phyloP scores from a whole-genome alignment of 2,329 filamentous ascomycete genomes.

The Ceratocystis papillata region DNA sequence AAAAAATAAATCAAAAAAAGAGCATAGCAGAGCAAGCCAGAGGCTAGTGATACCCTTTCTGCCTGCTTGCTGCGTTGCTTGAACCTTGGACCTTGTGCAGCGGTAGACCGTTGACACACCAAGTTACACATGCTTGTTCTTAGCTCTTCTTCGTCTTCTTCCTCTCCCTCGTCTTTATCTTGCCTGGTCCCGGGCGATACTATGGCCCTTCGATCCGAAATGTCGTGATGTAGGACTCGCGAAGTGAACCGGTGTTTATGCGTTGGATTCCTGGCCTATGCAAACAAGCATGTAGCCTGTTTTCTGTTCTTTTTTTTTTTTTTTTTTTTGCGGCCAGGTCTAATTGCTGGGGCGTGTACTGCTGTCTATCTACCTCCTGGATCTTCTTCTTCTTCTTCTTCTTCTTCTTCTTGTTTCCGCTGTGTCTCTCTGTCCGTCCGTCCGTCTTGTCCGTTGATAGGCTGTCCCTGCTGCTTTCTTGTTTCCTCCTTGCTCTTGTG shows the following conservation, averaged over 20 bases:
- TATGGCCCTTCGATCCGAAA: background rate
- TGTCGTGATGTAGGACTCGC: background rate
- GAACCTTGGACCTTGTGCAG: background rate
- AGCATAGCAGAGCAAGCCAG: too few relatives aligned
- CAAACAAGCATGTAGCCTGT: slow-evolving; percentile 13
- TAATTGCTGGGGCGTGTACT: background rate
- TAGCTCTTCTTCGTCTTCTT: background rate
- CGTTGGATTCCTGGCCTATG: background rate
- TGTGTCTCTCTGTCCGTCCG: background rate
- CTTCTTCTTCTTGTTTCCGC: background rate
- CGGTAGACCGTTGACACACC: background rate
- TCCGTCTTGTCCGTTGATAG: background rate
- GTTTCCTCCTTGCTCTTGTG: background rate
- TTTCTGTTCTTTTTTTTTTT: background rate
- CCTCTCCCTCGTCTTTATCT: background rate
- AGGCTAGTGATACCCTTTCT: background rate
- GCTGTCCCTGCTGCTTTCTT: background rate
- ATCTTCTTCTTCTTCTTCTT: background rate
- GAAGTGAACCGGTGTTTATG: background rate
- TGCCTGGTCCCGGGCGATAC: background rate
- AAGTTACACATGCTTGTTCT: background rate
- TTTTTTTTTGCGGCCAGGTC: background rate
- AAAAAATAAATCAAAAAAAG: too few relatives aligned
- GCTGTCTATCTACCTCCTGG: background rate
- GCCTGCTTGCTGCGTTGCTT: background rate